phyloP scores from a whole-genome alignment of 2,329 filamentous ascomycete genomes.

The Aspergillus ruber region DNA sequence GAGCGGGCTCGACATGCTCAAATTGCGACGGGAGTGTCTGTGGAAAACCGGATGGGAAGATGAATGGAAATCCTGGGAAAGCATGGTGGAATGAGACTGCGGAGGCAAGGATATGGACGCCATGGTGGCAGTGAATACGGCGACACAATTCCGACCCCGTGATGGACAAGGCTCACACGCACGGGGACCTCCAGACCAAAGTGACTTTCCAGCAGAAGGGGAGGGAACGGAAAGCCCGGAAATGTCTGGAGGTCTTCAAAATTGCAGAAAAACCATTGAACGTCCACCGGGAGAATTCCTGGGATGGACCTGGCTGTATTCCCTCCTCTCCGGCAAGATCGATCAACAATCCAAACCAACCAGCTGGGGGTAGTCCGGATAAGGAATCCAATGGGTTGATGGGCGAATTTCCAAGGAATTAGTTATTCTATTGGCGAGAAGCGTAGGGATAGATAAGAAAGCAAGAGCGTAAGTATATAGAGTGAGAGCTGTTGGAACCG shows the following conservation, averaged over 20 bases:
- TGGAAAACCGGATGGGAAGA: conserved; percentile 12
- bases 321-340: background rate
- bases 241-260: conserved; percentile 21
- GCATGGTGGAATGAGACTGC: conserved; percentile 20
- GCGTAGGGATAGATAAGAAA: background rate
- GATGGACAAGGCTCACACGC: conserved; percentile 15
- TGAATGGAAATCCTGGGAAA: conserved; percentile 22
- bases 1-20: conserved; percentile 24
- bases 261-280: conserved; percentile 17
- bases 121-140: conserved; percentile 15
- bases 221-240: conserved; percentile 17
- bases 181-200: conserved; percentile 23
- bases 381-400: too few relatives aligned
- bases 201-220: conserved; percentile 13
- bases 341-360: too few relatives aligned
- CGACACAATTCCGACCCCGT: conserved; percentile 1
- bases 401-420: too few relatives aligned
- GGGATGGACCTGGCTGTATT: background rate
- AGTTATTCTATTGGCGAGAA: too few relatives aligned
- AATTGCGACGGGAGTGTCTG: conserved; percentile 18
- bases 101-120: conserved; percentile 33
- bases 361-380: too few relatives aligned
- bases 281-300: background rate
- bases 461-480: background rate
- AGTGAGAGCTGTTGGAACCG: conserved; percentile 4